These are phyloP conservation scores for Ehretia macrophylla DNA, from an alignment of 257 asterid genomes.

Conservation along the genomic window DNA sequence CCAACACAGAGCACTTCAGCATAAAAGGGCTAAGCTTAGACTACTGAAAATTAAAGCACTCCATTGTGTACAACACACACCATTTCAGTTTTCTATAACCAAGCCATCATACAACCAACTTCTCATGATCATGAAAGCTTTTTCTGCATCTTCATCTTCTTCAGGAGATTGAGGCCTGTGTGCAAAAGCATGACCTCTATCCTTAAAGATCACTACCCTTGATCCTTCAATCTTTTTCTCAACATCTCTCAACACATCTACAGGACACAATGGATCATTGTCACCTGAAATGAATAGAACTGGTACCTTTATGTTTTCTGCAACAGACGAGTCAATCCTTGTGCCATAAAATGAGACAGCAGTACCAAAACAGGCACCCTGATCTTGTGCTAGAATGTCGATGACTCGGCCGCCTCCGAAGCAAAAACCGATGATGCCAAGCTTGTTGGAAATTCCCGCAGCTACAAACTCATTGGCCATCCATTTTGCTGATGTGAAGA, in stretches of 20 bases:
- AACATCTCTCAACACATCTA: conserved; percentile 31
- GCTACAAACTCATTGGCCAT: conserved; percentile 52
- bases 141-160: conserved; percentile 83
- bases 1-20: no score
- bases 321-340: conserved; percentile 35
- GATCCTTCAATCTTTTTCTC: conserved; percentile 29
- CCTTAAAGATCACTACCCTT: conserved; percentile 39
- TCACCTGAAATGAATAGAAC: conserved; percentile 59
- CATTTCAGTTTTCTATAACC: conserved; percentile 31
- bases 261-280: conserved; percentile 52
- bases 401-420: conserved; percentile 67
- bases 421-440: conserved; percentile 78
- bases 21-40: no score
- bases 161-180: conserved; percentile 71
- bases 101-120: conserved; percentile 63
- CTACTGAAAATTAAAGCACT: no score
- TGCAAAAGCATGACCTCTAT: conserved; percentile 63
- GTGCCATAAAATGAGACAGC: conserved; percentile 78
- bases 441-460: conserved; percentile 60
- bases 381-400: conserved; percentile 62
- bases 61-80: no score
- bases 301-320: conserved; percentile 46
- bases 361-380: conserved; percentile 43
- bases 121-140: conserved; percentile 59
- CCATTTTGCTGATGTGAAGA: conserved; percentile 61